Evolutionary conservation across 108 stramenopile species (phyloP).

Genomic region (Fragilaria radians): DNA sequence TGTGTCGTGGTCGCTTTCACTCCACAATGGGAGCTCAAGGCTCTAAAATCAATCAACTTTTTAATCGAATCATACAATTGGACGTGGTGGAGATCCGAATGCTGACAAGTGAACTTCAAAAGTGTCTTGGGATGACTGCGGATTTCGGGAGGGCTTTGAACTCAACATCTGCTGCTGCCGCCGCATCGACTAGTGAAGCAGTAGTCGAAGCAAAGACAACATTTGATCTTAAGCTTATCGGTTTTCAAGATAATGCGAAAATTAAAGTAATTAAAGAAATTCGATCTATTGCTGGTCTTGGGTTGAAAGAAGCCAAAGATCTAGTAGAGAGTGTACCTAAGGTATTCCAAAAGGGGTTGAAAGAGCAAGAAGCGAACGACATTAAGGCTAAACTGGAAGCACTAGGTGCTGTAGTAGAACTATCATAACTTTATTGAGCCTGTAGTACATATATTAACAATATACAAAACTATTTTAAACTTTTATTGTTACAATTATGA

Average conservation of each 20-base stretch:
- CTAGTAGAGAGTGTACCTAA: constrained; percentile 84
- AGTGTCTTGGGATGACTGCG: constrained; percentile 56
- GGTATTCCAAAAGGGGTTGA: constrained; percentile 66
- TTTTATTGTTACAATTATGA: background rate
- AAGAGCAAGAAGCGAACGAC: constrained; percentile 80
- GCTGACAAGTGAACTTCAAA: constrained; percentile 64
- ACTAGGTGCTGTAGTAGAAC: constrained; percentile 69
- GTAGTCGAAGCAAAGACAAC: constrained; percentile 53
- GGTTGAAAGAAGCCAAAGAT: constrained; percentile 94
- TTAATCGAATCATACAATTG: constrained; percentile 74
- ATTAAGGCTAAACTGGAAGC: constrained; percentile 74
- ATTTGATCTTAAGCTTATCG: constrained; percentile 80
- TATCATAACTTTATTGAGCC: constrained; percentile 33
- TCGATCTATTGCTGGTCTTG: constrained; percentile 75
- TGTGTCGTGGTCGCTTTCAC: background rate
- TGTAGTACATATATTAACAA: background rate
- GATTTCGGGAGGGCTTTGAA: constrained; percentile 6
- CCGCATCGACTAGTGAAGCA: constrained; percentile 30
- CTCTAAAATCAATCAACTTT: constrained; percentile 52
- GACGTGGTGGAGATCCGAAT: constrained; percentile 81
- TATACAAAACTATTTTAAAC: no score
- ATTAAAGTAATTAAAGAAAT: constrained; percentile 97
- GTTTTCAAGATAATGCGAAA: constrained; percentile 89
- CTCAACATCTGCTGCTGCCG: constrained; percentile 15
- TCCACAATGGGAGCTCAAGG: background rate